These are phyloP conservation scores for Periconia digitata DNA, from an alignment of 2,329 filamentous ascomycete species.

Conservation along the genomic window DNA sequence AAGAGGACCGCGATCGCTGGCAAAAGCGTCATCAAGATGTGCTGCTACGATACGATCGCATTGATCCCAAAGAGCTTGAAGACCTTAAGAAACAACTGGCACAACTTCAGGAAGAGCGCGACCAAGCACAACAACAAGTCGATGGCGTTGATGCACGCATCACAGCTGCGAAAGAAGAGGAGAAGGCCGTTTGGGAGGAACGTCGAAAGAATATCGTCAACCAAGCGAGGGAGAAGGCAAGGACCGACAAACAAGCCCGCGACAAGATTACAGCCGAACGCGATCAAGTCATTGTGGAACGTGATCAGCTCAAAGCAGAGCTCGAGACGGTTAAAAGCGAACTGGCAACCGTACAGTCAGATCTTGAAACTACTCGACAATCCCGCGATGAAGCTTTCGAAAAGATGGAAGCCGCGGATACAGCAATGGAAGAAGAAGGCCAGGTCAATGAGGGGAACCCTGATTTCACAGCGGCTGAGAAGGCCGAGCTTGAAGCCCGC, in stretches of 20 bases:
- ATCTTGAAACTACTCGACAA: slow-evolving; percentile 62
- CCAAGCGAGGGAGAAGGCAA: slow-evolving; percentile 57
- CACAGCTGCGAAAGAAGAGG: slow-evolving; percentile 28
- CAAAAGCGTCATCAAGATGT: slow-evolving; percentile 96
- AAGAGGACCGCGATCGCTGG: slow-evolving; percentile 91
- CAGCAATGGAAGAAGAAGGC: slow-evolving; percentile 49
- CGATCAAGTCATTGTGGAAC: slow-evolving; percentile 64
- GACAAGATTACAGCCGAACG: slow-evolving; percentile 60
- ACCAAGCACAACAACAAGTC: slow-evolving; percentile 54
- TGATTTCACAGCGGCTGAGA: slow-evolving; percentile 30
- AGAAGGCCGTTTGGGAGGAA: slow-evolving; percentile 9
- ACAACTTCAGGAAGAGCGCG: slow-evolving; percentile 54
- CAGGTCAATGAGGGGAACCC: slow-evolving; percentile 42
- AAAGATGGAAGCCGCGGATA: slow-evolving; percentile 45
- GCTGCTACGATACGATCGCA: slow-evolving; percentile 91
- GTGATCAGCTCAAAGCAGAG: slow-evolving; percentile 55
- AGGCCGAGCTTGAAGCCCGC: slow-evolving; percentile 39
- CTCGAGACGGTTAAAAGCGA: slow-evolving; percentile 21
- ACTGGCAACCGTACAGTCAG: slow-evolving; percentile 24
- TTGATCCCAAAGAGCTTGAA: slow-evolving; percentile 91
- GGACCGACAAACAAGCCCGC: slow-evolving; percentile 67
- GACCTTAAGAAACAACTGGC: slow-evolving; percentile 78
- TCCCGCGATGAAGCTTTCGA: slow-evolving; percentile 66
- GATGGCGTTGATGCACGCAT: slow-evolving; percentile 52
- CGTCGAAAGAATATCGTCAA: slow-evolving; percentile 43